Base-by-base conservation (phyloP, 768 basidiomycete genomes). In the Phanerochaete sordida region DNA sequence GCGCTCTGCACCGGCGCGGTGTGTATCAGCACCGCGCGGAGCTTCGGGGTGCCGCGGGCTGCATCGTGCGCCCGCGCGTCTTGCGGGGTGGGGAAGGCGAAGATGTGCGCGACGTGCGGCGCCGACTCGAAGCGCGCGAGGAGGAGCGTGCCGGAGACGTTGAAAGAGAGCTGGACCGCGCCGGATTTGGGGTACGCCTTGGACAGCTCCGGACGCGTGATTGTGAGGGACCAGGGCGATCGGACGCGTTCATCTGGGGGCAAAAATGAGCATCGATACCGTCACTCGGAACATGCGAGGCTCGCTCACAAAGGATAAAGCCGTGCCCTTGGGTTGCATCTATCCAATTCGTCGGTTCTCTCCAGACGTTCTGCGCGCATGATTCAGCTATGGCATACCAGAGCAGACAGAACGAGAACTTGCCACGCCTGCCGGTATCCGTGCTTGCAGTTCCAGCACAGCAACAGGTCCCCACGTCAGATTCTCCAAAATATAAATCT, bases 291-390 rank as follows among this genome's bases (percentile, higher is more conserved):
- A 30, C 12, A 54, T 6, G 3, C 47, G 37, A 19, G 26, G 19
- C 9, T 35, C 12, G 68, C 80, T 26, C 66, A 93, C 95, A 97
- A 24, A 93, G 90, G 26, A 96, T 76, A 70, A 95, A 95, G 4
- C 94, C 94, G 57, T 88, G 84, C 27, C 91, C 92, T 67, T 88
- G 83, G 0, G 92, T 93, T 0, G 86, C 79, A 70, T 90, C 89
- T 44, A 93, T 74, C 95, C 95, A 98, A 62, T 86, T 85, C 0
- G 78, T 66, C 1, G 95, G 93, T 70, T 98, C 95, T 60, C 86
- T 81, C 95, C 95, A 98, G 13, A 91, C 76, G 12, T 74, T 81
- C 95, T 96, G 68, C 56, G 35, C 26, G 53, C 33, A 67, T 26
- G 28, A 37, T 26, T 60, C 16, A 48, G 48, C 26, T 19, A 15